Evolutionary conservation across 306 rosid genomes (phyloP).

Genomic region (Psophocarpus tetragonolobus): DNA sequence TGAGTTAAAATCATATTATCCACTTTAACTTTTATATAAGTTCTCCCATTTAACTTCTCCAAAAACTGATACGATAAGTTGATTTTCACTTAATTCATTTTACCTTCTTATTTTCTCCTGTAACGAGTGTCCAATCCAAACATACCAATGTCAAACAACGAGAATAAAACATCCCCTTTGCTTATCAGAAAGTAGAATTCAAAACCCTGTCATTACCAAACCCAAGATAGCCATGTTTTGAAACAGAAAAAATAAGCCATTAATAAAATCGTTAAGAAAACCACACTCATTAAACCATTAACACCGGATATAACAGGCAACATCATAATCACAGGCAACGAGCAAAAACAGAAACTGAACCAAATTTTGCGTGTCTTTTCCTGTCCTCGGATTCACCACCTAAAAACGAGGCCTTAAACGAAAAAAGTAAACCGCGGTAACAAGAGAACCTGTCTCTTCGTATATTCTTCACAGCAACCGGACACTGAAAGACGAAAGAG

Average conservation of each 20-base stretch:
- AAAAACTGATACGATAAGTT: background rate
- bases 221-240: background rate
- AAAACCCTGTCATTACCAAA: background rate
- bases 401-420: constrained; percentile 10
- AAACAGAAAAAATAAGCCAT: constrained; percentile 15
- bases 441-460: constrained; percentile 37
- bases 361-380: constrained; percentile 18
- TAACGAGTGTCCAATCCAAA: background rate
- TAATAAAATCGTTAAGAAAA: background rate
- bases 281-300: background rate
- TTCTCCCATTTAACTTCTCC: background rate
- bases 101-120: background rate
- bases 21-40: background rate
- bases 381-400: constrained; percentile 42
- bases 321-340: background rate
- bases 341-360: background rate
- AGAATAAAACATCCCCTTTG: background rate
- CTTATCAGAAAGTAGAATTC: background rate
- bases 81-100: background rate
- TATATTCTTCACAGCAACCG: constrained; percentile 18
- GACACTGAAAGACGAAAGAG: constrained; percentile 15
- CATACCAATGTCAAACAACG: constrained; percentile 8
- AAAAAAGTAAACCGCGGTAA: constrained; percentile 23
- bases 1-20: background rate
- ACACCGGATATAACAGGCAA: background rate